Conservation (phyloP, 1,284 basidiomycete species). For the Boletus smithii region DNA sequence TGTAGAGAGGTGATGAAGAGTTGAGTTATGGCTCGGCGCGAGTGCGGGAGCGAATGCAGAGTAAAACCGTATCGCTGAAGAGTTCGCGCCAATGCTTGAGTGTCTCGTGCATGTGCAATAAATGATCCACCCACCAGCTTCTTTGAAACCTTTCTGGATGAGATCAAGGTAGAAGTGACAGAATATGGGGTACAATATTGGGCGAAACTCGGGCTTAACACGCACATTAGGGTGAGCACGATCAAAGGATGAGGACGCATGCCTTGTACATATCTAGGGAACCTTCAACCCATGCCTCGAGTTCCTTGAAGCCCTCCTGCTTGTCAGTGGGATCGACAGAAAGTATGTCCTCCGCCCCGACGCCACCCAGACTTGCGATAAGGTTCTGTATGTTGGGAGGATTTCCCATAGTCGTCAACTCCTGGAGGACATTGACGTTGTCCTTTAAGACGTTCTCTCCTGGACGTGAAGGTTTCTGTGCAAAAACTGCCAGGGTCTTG, state of each 20-base stretch:
- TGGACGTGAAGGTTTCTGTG: constrained; percentile 58
- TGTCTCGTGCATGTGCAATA: background rate
- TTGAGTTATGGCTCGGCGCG: constrained; percentile 64
- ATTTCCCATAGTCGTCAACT: constrained; percentile 61
- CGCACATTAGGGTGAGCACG: constrained; percentile 7
- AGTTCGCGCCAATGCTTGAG: constrained; percentile 4
- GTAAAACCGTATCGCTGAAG: constrained; percentile 70
- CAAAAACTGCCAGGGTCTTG: constrained; percentile 61
- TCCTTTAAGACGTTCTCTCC: constrained; percentile 69
- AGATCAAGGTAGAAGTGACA: constrained; percentile 97
- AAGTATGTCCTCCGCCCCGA: constrained; percentile 79
- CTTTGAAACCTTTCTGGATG: constrained; percentile 85
- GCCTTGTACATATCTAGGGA: constrained; percentile 84
- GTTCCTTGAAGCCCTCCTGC: constrained; percentile 80
- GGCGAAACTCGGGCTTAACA: constrained; percentile 83
- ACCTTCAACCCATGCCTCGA: constrained; percentile 93
- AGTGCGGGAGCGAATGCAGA: constrained; percentile 69
- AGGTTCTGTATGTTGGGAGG: constrained; percentile 68
- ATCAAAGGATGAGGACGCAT: constrained; percentile 23
- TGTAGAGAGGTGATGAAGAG: constrained; percentile 79
- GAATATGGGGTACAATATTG: constrained; percentile 93
- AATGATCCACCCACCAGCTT: constrained; percentile 58
- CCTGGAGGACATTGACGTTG: constrained; percentile 59
- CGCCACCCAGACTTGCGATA: constrained; percentile 68
- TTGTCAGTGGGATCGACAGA: constrained; percentile 87